Conservation (phyloP, 2,329 filamentous ascomycete genomes). For the Phialophora tarda region DNA sequence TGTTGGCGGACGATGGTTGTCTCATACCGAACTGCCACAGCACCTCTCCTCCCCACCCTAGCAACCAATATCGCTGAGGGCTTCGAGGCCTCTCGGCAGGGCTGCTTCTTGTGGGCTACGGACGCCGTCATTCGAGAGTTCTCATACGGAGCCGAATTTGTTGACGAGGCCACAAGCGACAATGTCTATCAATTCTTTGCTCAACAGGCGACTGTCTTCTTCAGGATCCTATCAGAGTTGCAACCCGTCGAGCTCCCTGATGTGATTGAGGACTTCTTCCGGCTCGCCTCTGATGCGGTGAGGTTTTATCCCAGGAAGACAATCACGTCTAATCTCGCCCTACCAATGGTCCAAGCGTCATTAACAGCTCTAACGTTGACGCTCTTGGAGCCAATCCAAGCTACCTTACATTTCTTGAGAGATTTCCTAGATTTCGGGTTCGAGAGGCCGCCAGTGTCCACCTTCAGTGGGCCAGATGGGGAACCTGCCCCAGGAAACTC, state of each 20-base stretch:
- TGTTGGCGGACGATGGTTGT: conserved; percentile 98
- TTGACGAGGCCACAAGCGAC: conserved; percentile 79
- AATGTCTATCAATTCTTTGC: conserved; percentile 95
- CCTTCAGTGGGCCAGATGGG: conserved; percentile 67
- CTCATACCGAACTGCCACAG: conserved; percentile 88
- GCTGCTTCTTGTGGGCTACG: conserved; percentile 98
- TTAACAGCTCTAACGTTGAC: conserved; percentile 85
- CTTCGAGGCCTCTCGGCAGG: conserved; percentile 84
- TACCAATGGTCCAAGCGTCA: conserved; percentile 84
- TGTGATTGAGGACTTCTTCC: conserved; percentile 96
- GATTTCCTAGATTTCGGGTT: conserved; percentile 90
- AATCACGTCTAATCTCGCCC: conserved; percentile 77
- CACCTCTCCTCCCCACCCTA: conserved; percentile 80
- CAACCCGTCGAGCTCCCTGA: conserved; percentile 77
- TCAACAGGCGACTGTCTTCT: conserved; percentile 85
- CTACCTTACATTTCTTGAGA: conserved; percentile 88
- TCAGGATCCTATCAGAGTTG: conserved; percentile 85
- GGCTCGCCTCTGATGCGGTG: conserved; percentile 85
- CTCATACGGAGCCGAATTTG: conserved; percentile 83
- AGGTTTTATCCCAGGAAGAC: conserved; percentile 89
- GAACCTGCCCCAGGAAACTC: conserved; percentile 64
- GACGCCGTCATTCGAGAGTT: conserved; percentile 95
- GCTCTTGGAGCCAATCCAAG: conserved; percentile 87
- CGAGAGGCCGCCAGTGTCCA: conserved; percentile 65
- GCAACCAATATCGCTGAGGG: conserved; percentile 86